A percentile compares a stretch with the other conserved stretches of the same genome.
Conservation (phyloP, 805 yeast species). For the Torulaspora microellipsoides region DNA sequence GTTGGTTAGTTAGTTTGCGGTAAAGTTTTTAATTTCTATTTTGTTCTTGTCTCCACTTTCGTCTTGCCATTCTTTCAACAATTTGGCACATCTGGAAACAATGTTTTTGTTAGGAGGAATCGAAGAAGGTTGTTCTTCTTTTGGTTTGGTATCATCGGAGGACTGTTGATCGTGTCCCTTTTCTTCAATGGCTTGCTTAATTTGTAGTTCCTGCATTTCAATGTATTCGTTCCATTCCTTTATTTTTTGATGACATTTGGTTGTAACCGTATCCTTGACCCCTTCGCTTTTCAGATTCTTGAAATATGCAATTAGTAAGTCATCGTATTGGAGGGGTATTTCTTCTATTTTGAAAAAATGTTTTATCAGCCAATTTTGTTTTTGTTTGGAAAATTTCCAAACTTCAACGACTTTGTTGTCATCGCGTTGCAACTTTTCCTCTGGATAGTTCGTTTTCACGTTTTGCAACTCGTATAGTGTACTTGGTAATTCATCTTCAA, state of each 20-base stretch:
- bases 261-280: constrained; percentile 18
- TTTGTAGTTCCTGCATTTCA: constrained; percentile 21
- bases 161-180: constrained; percentile 10
- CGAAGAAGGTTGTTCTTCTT: constrained; percentile 10
- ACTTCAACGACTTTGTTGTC: constrained; percentile 22
- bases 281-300: constrained; percentile 12
- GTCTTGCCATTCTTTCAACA: constrained; percentile 18
- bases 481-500: constrained; percentile 25
- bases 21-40: constrained; percentile 14
- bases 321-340: constrained; percentile 29
- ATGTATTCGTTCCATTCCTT: constrained; percentile 27
- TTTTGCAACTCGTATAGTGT: constrained; percentile 18
- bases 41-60: constrained; percentile 2
- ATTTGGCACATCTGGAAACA: constrained; percentile 20
- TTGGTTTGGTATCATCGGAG: constrained; percentile 7
- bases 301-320: constrained; percentile 29
- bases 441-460: constrained; percentile 21
- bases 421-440: constrained; percentile 9
- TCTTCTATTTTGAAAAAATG: constrained; percentile 27
- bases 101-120: constrained; percentile 24
- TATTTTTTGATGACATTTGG: constrained; percentile 20
- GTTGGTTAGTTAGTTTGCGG: background rate
- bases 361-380: constrained; percentile 36
- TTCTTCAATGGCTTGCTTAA: constrained; percentile 24
- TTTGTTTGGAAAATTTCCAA: constrained; percentile 37